phyloP scores from a whole-genome alignment of 257 asterid species.

The Phtheirospermum japonicum region DNA sequence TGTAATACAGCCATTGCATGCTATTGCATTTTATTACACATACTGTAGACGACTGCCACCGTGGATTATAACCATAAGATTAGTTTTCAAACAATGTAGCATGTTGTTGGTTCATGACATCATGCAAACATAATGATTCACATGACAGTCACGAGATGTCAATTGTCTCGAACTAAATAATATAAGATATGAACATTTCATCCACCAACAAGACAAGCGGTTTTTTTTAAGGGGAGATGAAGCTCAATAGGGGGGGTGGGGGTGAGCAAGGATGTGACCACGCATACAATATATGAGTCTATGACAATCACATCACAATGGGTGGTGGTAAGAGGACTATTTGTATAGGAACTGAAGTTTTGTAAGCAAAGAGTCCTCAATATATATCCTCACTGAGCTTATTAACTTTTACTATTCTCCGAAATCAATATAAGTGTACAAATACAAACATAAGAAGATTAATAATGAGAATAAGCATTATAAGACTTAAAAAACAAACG shows the following conservation, averaged over 20 bases:
- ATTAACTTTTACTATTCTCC: not conserved
- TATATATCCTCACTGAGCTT: not conserved
- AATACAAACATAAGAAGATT: conserved; percentile 2
- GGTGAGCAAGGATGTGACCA: not conserved
- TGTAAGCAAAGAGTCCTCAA: not conserved
- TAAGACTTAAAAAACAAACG: conserved; percentile 6
- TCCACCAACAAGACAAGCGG: conserved; percentile 3
- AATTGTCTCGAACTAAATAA: not conserved
- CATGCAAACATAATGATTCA: not conserved
- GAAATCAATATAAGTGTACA: not conserved
- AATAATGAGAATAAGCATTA: not conserved
- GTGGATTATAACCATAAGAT: conserved; percentile 3
- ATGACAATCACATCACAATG: not conserved
- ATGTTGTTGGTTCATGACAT: conserved; percentile 5
- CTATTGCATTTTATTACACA: conserved; percentile 1
- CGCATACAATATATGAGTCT: not conserved
- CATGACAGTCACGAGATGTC: not conserved
- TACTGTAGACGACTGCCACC: not conserved
- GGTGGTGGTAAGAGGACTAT: not conserved
- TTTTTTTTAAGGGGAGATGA: not conserved
- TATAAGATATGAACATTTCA: conserved; percentile 3
- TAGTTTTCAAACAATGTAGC: not conserved
- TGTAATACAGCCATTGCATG: not conserved
- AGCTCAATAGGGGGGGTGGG: not conserved
- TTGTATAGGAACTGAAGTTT: not conserved